Base-by-base conservation (phyloP, 805 yeast species). In the Kodamaea leandrae region DNA sequence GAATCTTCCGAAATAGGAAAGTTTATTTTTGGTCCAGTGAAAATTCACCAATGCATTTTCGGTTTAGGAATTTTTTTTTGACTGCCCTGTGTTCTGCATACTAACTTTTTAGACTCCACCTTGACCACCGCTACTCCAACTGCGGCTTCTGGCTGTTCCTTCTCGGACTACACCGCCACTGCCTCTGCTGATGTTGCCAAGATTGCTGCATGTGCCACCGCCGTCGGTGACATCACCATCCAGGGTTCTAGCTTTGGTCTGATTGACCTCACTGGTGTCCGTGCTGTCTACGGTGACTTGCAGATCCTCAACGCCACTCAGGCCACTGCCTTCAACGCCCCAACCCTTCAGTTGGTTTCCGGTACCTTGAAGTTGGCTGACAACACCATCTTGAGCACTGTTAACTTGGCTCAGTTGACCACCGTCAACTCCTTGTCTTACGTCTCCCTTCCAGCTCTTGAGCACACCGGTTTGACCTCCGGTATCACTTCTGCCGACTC, bases 401-500 rank as follows among this genome's bases (percentile, higher is more conserved):
- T 91, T 44, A 76, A 83, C 55, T 78, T 90, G 64, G 96, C 96
- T 50, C 71, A 76, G 54, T 79, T 91, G 63, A 73, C 81, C 61
- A 76, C 86, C 51, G 95, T 89, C 51, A 96, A 95, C 61, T 67
- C 87, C 42, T 78, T 93, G 58, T 68, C 73, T 65, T 82, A 86
- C 72, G 76, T 78, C 58, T 88, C 96, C 53, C 77, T 93, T 64
- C 96, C 97, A 61, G 91, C 89, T 53, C 80, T 91, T 59, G 66
- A 71, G 52, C 58, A 66, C 41, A 77, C 89, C 53, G 80, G 83
- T 66, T 85, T 91, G 66, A 59, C 71, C 40, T 45, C 70, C 35
- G 86, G 86, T 66, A 78, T 93, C 58, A 75, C 86, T 55, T 73
- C 81, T 54, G 90, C 95, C 60, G 77, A 79, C 60, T 67, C 77